These are phyloP conservation scores for Fusarium algeriense DNA, from an alignment of 2,329 filamentous ascomycete species.

Conservation along the genomic window DNA sequence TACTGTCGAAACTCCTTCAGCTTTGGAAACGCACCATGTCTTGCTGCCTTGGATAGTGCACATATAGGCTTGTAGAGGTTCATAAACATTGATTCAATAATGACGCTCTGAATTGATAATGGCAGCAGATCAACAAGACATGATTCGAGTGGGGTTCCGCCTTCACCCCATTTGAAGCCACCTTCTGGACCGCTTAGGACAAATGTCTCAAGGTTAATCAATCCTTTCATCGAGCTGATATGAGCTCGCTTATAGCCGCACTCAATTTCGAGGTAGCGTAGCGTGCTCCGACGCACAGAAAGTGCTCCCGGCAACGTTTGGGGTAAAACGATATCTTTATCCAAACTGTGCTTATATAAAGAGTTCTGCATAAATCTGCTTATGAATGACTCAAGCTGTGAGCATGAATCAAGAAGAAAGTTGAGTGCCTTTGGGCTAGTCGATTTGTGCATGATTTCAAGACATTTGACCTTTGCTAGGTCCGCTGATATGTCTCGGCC, in stretches of 20 bases:
- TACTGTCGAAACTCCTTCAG: not conserved
- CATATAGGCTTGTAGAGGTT: not conserved
- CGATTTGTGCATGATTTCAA: not conserved
- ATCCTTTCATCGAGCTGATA: not conserved
- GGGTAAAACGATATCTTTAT: not conserved
- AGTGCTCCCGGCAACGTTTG: not conserved
- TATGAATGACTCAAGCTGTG: not conserved
- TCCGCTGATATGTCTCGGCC: not conserved
- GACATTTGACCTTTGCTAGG: not conserved
- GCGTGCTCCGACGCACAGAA: not conserved
- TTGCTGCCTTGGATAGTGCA: not conserved
- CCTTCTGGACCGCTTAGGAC: not conserved
- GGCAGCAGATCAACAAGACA: not conserved
- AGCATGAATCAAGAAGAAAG: not conserved
- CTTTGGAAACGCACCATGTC: not conserved
- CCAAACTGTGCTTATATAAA: rapidly evolving
- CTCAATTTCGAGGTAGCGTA: not conserved
- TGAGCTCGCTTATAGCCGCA: not conserved
- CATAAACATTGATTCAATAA: not conserved
- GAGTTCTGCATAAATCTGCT: not conserved
- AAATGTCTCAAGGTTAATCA: not conserved
- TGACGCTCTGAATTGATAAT: not conserved
- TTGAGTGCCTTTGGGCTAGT: rapidly evolving
- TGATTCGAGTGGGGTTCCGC: rapidly evolving
- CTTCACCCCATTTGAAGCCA: not conserved